These are phyloP conservation scores for Xerocomellus intermedius DNA, from an alignment of 768 basidiomycete species.

Conservation along the genomic window DNA sequence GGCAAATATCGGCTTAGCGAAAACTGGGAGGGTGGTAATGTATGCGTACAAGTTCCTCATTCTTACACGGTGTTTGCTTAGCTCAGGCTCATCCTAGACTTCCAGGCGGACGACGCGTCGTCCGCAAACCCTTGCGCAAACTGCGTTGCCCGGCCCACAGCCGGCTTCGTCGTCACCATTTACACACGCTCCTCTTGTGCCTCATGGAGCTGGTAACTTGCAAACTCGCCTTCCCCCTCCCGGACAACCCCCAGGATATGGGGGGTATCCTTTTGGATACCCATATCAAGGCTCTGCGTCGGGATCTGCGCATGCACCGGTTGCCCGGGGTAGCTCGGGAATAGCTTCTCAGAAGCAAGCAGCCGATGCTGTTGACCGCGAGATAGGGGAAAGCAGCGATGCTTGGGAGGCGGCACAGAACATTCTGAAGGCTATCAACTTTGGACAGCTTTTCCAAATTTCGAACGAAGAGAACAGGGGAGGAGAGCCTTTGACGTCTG, in stretches of 20 bases:
- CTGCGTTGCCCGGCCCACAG: conserved; percentile 30
- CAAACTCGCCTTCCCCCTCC: conserved; percentile 36
- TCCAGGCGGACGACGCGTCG: conserved; percentile 76
- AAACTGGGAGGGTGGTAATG: conserved; percentile 79
- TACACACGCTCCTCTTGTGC: conserved; percentile 51
- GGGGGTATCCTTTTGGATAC: conserved; percentile 41
- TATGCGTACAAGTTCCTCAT: conserved; percentile 37
- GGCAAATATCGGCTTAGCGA: conserved; percentile 77
- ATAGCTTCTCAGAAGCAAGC: conserved; percentile 16
- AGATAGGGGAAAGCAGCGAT: conserved; percentile 47
- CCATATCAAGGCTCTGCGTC: conserved; percentile 26
- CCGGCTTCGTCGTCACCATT: conserved; percentile 49
- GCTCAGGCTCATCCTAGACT: conserved; percentile 44
- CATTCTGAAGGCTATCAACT: conserved; percentile 76
- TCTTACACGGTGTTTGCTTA: conserved; percentile 6
- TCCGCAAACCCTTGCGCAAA: conserved; percentile 53
- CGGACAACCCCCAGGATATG: conserved; percentile 35
- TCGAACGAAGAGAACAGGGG: conserved; percentile 28
- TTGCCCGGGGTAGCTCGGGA: conserved; percentile 1
- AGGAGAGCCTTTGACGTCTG: conserved; percentile 11
- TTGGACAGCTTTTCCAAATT: conserved; percentile 50
- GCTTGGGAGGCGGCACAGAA: conserved; percentile 78
- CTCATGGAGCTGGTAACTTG: conserved; percentile 31
- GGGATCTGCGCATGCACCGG: background rate
- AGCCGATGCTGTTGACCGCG: conserved; percentile 22